Evolutionary conservation across 73 alveolate genomes (phyloP).

Genomic region (Blepharisma stoltei): DNA sequence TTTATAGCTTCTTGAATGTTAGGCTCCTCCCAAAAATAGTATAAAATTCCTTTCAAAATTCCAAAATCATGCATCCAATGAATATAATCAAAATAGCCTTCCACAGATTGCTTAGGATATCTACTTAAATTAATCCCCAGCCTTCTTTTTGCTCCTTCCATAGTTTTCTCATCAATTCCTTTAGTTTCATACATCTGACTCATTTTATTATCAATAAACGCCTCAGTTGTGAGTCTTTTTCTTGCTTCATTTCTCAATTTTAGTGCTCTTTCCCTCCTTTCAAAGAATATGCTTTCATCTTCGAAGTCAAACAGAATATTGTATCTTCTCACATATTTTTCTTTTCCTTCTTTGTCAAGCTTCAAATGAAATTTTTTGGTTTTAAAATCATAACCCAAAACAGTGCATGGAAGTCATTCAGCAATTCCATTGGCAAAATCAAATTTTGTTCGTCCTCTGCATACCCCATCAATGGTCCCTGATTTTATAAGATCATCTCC

Average conservation of each 20-base stretch:
- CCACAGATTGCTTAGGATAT: not conserved
- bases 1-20: slow-evolving; percentile 3
- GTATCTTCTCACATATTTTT: slow-evolving; percentile 21
- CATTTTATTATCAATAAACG: not conserved
- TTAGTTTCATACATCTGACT: not conserved
- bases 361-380: slow-evolving; percentile 16
- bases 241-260: slow-evolving; percentile 17
- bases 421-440: slow-evolving; percentile 20
- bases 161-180: slow-evolving; percentile 6
- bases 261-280: slow-evolving; percentile 15
- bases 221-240: slow-evolving; percentile 6
- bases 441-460: slow-evolving; percentile 5
- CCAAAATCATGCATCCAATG: slow-evolving; percentile 18
- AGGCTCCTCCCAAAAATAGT: slow-evolving; percentile 10
- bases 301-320: slow-evolving; percentile 5
- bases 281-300: not conserved
- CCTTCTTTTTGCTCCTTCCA: slow-evolving; percentile 9
- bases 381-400: not conserved
- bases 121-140: not conserved
- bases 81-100: not conserved
- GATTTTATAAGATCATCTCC: not conserved
- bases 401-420: not conserved
- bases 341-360: not conserved
- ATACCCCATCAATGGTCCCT: not conserved
- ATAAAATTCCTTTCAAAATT: slow-evolving; percentile 2